Conservation (phyloP, 805 yeast species). For the Lachancea fermentati region DNA sequence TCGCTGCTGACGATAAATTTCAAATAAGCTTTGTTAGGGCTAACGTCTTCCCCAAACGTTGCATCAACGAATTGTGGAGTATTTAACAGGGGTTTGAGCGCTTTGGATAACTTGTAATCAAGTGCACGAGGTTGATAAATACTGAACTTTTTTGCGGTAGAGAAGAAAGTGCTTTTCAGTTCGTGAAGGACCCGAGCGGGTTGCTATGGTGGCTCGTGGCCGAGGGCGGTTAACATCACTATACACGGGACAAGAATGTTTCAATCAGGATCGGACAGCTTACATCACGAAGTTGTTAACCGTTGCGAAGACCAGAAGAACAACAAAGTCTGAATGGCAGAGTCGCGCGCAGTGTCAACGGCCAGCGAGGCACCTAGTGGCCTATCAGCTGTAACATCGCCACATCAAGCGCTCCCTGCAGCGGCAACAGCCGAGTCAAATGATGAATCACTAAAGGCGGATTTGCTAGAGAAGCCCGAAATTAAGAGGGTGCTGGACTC, state of each 20-base stretch:
- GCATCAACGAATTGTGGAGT: no score
- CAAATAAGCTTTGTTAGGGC: no score
- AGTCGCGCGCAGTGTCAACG: background rate
- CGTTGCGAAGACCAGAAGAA: background rate
- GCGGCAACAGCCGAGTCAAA: background rate
- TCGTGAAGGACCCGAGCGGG: no score
- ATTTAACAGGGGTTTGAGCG: no score
- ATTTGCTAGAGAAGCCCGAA: conserved; percentile 44
- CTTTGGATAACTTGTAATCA: no score
- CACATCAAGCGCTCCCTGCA: background rate
- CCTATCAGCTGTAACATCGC: background rate
- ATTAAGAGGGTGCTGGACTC: conserved; percentile 50
- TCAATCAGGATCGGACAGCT: background rate
- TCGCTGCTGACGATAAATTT: background rate
- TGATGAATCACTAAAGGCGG: conserved; percentile 15
- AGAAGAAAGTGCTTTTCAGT: no score
- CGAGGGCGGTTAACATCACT: background rate
- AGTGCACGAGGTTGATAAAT: no score
- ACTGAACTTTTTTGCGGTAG: no score
- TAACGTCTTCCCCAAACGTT: no score
- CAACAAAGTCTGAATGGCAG: background rate
- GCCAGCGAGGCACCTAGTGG: background rate
- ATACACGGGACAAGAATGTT: background rate
- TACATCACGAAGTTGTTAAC: background rate
- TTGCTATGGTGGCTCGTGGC: no score